phyloP scores from a whole-genome alignment of 805 yeast genomes.

The Lachancea fermentati region DNA sequence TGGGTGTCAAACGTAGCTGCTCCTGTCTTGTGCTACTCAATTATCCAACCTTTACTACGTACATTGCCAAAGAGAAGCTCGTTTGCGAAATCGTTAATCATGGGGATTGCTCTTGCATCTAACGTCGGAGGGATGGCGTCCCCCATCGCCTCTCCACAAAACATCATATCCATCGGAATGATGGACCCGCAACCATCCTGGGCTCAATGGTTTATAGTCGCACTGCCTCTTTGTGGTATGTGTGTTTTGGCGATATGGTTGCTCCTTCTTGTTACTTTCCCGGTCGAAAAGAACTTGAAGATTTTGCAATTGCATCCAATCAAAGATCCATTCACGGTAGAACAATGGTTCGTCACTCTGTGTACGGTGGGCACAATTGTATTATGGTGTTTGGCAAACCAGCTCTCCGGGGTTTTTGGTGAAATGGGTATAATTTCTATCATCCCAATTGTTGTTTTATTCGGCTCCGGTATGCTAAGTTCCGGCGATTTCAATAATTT shows the following conservation, averaged over 20 bases:
- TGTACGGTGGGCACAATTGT: slow-evolving; percentile 70
- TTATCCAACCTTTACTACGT: slow-evolving; percentile 83
- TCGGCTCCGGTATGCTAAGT: slow-evolving; percentile 81
- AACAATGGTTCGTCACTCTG: slow-evolving; percentile 68
- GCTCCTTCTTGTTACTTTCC: slow-evolving; percentile 60
- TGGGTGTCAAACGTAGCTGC: slow-evolving; percentile 98
- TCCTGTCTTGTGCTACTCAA: slow-evolving; percentile 87
- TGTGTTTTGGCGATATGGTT: slow-evolving; percentile 68
- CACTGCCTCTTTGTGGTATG: slow-evolving; percentile 71
- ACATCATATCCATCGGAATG: slow-evolving; percentile 79
- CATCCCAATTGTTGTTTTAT: slow-evolving; percentile 83
- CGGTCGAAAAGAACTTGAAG: slow-evolving; percentile 46
- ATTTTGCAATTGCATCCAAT: slow-evolving; percentile 41
- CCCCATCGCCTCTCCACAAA: slow-evolving; percentile 96
- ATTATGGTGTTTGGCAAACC: slow-evolving; percentile 86
- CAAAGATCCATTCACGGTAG: slow-evolving; percentile 62
- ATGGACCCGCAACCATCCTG: slow-evolving; percentile 84
- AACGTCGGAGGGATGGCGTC: slow-evolving; percentile 96
- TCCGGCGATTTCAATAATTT: slow-evolving; percentile 93
- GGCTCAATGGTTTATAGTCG: slow-evolving; percentile 90
- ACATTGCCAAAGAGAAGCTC: slow-evolving; percentile 74
- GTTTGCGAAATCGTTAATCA: slow-evolving; percentile 75
- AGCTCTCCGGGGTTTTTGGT: slow-evolving; percentile 68
- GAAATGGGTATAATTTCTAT: slow-evolving; percentile 97
- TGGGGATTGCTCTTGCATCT: slow-evolving; percentile 90